A percentile compares a stretch with the other conserved stretches of the same genome.
Evolutionary conservation across 495 filamentous ascomycete species (phyloP).

Genomic region (Corynascus novoguineensis): DNA sequence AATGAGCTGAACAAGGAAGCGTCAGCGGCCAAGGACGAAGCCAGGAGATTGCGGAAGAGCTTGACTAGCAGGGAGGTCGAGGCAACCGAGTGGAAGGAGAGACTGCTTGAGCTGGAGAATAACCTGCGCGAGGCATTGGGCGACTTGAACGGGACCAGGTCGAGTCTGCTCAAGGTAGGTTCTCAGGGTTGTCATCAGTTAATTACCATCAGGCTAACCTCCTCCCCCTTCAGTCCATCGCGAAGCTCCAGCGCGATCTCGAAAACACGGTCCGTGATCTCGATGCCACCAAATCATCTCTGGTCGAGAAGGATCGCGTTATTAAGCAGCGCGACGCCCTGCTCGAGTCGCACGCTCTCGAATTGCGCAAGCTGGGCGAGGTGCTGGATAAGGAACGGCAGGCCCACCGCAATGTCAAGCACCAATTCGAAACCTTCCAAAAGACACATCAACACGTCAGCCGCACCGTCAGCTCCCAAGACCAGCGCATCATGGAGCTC

Average conservation of each 20-base stretch:
- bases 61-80: conserved; percentile 83
- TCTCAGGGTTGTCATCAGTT: neutral
- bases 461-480: conserved; percentile 74
- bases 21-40: conserved; percentile 79
- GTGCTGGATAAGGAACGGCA: conserved; percentile 88
- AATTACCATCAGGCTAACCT: conserved; percentile 5
- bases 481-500: conserved; percentile 76
- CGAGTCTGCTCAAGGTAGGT: conserved; percentile 68
- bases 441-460: conserved; percentile 79
- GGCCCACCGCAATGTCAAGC: conserved; percentile 73
- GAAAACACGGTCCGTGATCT: conserved; percentile 77
- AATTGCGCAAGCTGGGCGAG: conserved; percentile 77
- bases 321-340: conserved; percentile 86
- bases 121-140: conserved; percentile 76
- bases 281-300: conserved; percentile 63
- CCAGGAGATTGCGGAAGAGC: conserved; percentile 69
- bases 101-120: conserved; percentile 81
- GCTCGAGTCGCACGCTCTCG: conserved; percentile 83
- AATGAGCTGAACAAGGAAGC: conserved; percentile 80
- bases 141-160: conserved; percentile 80
- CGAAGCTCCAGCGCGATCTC: conserved; percentile 80
- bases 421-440: conserved; percentile 79
- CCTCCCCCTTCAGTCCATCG: conserved; percentile 71
- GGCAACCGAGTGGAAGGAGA: conserved; percentile 80
- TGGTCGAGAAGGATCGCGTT: conserved; percentile 81